phyloP scores from a whole-genome alignment of 208 protist genomes.

The Acanthamoeba royreba region DNA sequence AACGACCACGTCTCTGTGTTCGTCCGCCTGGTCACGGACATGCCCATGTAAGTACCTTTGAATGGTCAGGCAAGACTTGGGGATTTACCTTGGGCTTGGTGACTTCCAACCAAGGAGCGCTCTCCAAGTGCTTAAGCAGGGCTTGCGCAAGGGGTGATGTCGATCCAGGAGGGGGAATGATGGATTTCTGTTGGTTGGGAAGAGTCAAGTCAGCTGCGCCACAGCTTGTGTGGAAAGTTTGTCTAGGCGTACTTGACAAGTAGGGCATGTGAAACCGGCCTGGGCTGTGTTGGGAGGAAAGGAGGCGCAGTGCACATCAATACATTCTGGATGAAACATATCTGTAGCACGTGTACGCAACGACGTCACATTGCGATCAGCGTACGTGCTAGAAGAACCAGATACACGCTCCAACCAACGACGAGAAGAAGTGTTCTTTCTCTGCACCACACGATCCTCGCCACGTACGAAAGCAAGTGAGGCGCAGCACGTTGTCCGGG shows the following conservation, averaged over 20 bases:
- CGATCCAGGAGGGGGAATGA: background rate
- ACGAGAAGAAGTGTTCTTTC: too few species aligned
- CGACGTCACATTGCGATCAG: background rate
- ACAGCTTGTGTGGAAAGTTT: background rate
- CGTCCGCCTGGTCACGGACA: background rate
- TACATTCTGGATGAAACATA: slow-evolving; percentile 53
- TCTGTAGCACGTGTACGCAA: background rate
- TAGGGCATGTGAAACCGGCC: slow-evolving; percentile 44
- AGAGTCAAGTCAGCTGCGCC: background rate
- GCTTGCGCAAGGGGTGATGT: background rate
- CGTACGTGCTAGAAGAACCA: background rate
- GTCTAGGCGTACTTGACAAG: background rate
- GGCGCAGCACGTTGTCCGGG: slow-evolving; percentile 42
- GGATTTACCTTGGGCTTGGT: background rate
- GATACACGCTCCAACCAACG: background rate
- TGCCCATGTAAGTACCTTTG: background rate
- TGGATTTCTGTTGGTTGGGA: background rate
- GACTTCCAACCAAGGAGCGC: background rate
- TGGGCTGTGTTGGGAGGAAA: slow-evolving; percentile 49
- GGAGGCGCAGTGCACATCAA: slow-evolving; percentile 48
- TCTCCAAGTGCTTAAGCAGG: background rate
- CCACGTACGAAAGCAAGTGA: slow-evolving; percentile 1
- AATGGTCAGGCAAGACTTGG: too few species aligned
- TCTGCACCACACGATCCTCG: background rate
- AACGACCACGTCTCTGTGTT: background rate